Evolutionary conservation across 2,329 filamentous ascomycete genomes (phyloP), one percentile per base, ranked within the genome.

Genomic region (Periconia sp.): DNA sequence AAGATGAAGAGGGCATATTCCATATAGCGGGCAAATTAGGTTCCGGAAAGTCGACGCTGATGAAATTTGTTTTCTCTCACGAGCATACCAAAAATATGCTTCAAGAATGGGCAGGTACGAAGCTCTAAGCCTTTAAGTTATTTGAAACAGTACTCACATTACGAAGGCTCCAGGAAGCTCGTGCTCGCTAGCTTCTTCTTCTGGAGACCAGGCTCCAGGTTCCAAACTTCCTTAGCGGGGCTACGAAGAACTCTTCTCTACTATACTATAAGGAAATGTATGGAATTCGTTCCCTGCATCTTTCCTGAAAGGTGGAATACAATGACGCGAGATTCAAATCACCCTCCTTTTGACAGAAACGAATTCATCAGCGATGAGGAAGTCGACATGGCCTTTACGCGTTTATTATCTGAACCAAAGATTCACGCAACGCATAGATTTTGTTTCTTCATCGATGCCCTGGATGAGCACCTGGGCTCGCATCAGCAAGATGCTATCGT

Each of bases 21-120:
- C 68, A 61, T 54, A 58, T 70, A 21, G 47, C 46, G 3, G 66
- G 66, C 1, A 70, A 70, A 24, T 47, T 60, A 0, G 68, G 61
- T 0, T 65, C 64, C 1, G 68, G 68, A 4, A 71, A 70, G 21
- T 62, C 55, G 4, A 69, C 60, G 0, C 31, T 71, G 13, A 56
- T 68, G 40, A 68, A 66, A 29, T 68, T 57, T 30, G 19, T 70
- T 3, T 15, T 41, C 3, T 19, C 32, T 0, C 32, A 56, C 12
- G 8, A 23, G 2, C 15, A 31, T 2, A 65, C 56, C 3, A 32
- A 22, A 11, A 7, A 21, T 0, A 15, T 30, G 1, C 37, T 69
- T 8, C 21, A 48, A 1, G 9, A 12, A 2, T 66, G 63, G 58
- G 34, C 50, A 3, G 46, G 48, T 26, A 24, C 18, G 0, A 5